Evolutionary conservation across 1,284 basidiomycete species (phyloP).

Genomic region (Naganishia liquefaciens): DNA sequence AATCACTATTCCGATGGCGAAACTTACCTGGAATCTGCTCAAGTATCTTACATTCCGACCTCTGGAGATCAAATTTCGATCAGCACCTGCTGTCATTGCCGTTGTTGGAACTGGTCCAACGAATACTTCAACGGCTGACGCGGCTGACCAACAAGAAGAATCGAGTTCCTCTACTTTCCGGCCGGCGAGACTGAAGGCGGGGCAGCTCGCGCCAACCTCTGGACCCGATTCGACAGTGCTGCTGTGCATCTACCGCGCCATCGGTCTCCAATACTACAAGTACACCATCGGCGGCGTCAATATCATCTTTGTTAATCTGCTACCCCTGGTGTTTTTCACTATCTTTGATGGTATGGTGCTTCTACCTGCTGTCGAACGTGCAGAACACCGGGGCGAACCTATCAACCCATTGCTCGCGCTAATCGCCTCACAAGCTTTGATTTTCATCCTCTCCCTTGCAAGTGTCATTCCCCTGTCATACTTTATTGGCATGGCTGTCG

Average conservation of each 20-base stretch:
- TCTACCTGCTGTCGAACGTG: slow-evolving; percentile 68
- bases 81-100: slow-evolving; percentile 49
- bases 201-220: slow-evolving; percentile 71
- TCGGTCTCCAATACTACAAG: slow-evolving; percentile 94
- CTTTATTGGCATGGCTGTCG: slow-evolving; percentile 99
- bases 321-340: slow-evolving; percentile 91
- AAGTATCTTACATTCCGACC: slow-evolving; percentile 79
- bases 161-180: slow-evolving; percentile 60
- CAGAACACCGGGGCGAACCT: slow-evolving; percentile 55
- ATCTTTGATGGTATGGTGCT: slow-evolving; percentile 91
- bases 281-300: slow-evolving; percentile 99
- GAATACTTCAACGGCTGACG: slow-evolving; percentile 35
- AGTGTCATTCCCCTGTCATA: slow-evolving; percentile 97
- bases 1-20: slow-evolving; percentile 97
- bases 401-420: slow-evolving; percentile 65
- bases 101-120: slow-evolving; percentile 34
- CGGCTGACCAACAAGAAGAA: slow-evolving; percentile 27
- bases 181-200: slow-evolving; percentile 62
- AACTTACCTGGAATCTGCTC: slow-evolving; percentile 89
- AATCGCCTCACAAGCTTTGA: slow-evolving; percentile 72
- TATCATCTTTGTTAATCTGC: slow-evolving; percentile 94
- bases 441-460: slow-evolving; percentile 82
- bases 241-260: slow-evolving; percentile 90
- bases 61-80: slow-evolving; percentile 83
- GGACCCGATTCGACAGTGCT: slow-evolving; percentile 81